Conservation (phyloP, 345 rosid genomes). For the Raphanus raphanistrum region DNA sequence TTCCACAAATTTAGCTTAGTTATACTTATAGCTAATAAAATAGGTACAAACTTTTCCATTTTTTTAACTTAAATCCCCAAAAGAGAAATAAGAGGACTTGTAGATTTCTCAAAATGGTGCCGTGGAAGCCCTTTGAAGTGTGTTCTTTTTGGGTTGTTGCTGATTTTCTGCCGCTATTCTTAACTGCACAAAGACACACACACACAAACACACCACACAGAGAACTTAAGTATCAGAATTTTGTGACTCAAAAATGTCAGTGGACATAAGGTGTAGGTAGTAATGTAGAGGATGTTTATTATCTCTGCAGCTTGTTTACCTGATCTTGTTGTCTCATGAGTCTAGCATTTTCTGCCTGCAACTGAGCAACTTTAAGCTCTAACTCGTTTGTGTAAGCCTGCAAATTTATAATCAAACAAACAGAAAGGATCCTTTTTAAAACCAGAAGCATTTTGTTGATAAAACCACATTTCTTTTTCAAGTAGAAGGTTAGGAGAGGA, state of each 20-base stretch:
- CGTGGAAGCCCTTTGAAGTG: conserved; percentile 57
- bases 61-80: conserved; percentile 17
- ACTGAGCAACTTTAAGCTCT: conserved; percentile 54
- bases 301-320: conserved; percentile 41
- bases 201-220: conserved; percentile 6
- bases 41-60: conserved; percentile 33
- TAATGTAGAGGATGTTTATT: conserved; percentile 8
- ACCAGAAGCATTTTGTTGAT: conserved; percentile 14
- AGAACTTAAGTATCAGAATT: conserved; percentile 19
- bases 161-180: conserved; percentile 49
- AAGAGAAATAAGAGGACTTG: conserved; percentile 29
- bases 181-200: conserved; percentile 42
- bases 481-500: conserved; percentile 12
- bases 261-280: conserved; percentile 17
- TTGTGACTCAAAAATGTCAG: background rate
- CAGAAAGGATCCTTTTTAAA: background rate
- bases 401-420: conserved; percentile 9
- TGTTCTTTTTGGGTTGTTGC: conserved; percentile 45
- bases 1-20: conserved; percentile 38
- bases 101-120: conserved; percentile 73
- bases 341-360: conserved; percentile 63
- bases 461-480: background rate
- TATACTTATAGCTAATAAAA: conserved; percentile 23
- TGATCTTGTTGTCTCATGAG: conserved; percentile 61
- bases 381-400: conserved; percentile 78